Evolutionary conservation across 164 flowering plant genomes (phyloP).

Genomic region (Stephania japonica): DNA sequence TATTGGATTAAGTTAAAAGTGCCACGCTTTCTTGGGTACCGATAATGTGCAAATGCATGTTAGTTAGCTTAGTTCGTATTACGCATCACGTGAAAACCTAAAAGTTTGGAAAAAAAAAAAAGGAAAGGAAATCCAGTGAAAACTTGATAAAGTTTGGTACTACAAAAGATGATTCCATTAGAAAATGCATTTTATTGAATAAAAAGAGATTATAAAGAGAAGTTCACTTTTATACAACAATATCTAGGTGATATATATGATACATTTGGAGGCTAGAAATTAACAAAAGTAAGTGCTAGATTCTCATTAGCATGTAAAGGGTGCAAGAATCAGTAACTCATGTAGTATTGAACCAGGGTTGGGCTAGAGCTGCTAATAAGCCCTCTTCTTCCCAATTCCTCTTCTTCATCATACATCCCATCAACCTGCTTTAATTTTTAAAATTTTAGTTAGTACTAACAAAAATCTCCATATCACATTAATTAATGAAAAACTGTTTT

Average conservation of each 20-base stretch:
- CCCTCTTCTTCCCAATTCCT: slow-evolving; percentile 15
- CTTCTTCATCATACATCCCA: slow-evolving; percentile 33
- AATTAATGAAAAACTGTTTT: too few species aligned
- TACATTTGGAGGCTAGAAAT: background rate
- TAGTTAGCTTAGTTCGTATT: too few species aligned
- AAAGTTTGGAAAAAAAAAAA: too few species aligned
- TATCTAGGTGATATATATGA: background rate
- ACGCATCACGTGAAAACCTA: too few species aligned
- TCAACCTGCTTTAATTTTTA: slow-evolving; percentile 26
- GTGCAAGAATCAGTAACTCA: slow-evolving; percentile 16
- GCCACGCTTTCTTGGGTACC: too few species aligned
- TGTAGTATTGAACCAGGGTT: slow-evolving; percentile 28
- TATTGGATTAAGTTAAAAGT: too few species aligned
- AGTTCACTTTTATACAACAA: background rate
- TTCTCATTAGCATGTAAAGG: background rate
- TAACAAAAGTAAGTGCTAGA: background rate
- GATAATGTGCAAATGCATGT: too few species aligned
- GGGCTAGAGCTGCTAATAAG: slow-evolving; percentile 20
- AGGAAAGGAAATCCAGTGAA: too few species aligned
- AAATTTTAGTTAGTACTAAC: too few species aligned
- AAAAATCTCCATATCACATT: too few species aligned
- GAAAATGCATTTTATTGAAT: background rate
- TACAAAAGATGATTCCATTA: background rate
- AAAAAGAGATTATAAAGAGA: background rate
- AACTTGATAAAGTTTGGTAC: background rate